Conservation (phyloP, 2,329 filamentous ascomycete genomes). For the Botrytis sinoallii region DNA sequence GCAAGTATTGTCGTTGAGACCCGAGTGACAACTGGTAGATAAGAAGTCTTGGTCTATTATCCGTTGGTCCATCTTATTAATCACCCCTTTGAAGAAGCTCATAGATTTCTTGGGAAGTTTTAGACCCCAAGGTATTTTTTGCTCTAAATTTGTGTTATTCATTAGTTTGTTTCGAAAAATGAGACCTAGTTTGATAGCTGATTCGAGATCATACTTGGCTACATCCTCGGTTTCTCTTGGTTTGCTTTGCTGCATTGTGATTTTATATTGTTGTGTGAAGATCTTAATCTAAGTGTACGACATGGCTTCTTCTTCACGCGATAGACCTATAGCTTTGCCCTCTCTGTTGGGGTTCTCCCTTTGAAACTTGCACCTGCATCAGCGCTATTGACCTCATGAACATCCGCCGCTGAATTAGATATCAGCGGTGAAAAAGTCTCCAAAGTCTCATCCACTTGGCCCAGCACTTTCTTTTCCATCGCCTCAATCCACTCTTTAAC, state of each 20-base stretch:
- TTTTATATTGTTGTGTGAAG: not conserved
- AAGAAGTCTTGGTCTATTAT: not conserved
- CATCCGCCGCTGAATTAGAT: not conserved
- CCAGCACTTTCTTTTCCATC: constrained; percentile 4
- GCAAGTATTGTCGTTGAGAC: not conserved
- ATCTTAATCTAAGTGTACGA: not conserved
- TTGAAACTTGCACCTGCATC: not conserved
- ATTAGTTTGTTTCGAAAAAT: not conserved
- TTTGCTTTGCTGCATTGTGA: not conserved
- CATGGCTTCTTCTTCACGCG: not conserved
- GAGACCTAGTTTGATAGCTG: not conserved
- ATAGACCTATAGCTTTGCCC: not conserved
- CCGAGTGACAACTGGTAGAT: not conserved
- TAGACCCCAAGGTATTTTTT: not conserved
- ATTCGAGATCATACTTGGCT: not conserved
- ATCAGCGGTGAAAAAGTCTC: fast-evolving
- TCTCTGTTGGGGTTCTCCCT: not conserved
- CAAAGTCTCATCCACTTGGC: not conserved
- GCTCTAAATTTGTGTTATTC: not conserved
- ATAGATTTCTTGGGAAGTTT: not conserved
- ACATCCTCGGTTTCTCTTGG: not conserved
- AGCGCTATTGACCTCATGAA: not conserved
- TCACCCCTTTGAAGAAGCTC: not conserved
- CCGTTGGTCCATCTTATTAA: not conserved
- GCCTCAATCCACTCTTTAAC: constrained; percentile 30